These are phyloP conservation scores for Solanum chaucha DNA, from an alignment of 257 asterid species.

Conservation along the genomic window DNA sequence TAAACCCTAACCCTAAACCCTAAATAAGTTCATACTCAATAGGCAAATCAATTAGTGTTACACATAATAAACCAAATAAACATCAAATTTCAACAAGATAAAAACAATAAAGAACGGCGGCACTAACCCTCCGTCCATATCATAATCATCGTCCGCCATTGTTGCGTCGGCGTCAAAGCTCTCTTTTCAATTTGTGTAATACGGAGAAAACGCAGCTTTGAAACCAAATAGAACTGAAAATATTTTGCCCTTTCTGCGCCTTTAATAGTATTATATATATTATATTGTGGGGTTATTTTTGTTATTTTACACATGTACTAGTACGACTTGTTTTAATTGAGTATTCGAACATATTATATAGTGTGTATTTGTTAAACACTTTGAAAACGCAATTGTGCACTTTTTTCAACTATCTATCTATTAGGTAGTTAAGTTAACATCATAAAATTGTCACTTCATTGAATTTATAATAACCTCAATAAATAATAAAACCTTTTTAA, in stretches of 20 bases:
- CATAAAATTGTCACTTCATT: too few species aligned
- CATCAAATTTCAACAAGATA: not conserved
- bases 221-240: not conserved
- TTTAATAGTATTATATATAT: not conserved
- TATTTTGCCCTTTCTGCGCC: not conserved
- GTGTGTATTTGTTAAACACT: not conserved
- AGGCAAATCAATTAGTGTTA: not conserved
- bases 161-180: not conserved
- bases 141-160: slow-evolving; percentile 94
- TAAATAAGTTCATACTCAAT: not conserved
- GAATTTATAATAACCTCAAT: too few species aligned
- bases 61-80: too few species aligned
- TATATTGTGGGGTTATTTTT: not conserved
- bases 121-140: slow-evolving; percentile 72
- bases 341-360: too few species aligned
- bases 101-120: not conserved
- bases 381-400: not conserved
- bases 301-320: not conserved
- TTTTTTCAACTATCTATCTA: too few species aligned
- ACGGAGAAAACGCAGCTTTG: not conserved
- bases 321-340: not conserved
- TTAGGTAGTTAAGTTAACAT: too few species aligned
- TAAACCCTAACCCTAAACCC: not conserved
- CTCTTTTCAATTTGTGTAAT: not conserved
- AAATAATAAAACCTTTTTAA: too few species aligned